Percentiles rank a stretch among this genome's conserved stretches.
phyloP scores from a whole-genome alignment of 176 grass and related monocot species.

The Poa pratensis region DNA sequence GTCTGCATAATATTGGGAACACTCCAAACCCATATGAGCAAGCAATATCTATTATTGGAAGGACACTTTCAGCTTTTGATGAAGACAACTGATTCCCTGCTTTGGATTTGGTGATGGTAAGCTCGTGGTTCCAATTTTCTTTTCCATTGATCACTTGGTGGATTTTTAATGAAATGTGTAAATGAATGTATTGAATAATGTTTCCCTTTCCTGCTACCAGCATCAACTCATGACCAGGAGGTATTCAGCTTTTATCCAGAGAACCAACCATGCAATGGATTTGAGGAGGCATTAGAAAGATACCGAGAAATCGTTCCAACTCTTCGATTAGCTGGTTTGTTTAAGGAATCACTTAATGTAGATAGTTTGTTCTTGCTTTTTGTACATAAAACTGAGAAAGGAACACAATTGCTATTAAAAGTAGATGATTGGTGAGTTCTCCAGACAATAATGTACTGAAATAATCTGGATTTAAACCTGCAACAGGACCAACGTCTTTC shows the following conservation, averaged over 20 bases:
- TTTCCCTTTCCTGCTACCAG: constrained; percentile 53
- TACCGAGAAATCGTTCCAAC: constrained; percentile 91
- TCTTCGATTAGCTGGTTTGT: constrained; percentile 87
- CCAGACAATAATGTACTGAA: neutral
- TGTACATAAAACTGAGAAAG: constrained; percentile 26
- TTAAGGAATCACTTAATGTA: constrained; percentile 6
- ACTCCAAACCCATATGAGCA: constrained; percentile 86
- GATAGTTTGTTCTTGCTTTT: constrained; percentile 27
- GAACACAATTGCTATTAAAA: constrained; percentile 12
- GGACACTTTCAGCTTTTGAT: constrained; percentile 88
- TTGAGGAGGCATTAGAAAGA: constrained; percentile 86
- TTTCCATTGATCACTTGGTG: constrained; percentile 25
- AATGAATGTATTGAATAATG: constrained; percentile 24
- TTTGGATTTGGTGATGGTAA: constrained; percentile 94
- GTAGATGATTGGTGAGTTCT: constrained; percentile 28
- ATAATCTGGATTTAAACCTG: constrained; percentile 42
- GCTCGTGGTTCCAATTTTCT: constrained; percentile 1
- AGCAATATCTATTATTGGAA: constrained; percentile 93
- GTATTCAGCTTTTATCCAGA: constrained; percentile 96
- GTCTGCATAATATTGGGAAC: constrained; percentile 74
- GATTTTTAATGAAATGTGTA: constrained; percentile 26
- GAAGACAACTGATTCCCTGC: constrained; percentile 95
- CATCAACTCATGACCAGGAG: constrained; percentile 93
- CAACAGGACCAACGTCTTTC: constrained; percentile 93
- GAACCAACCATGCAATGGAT: constrained; percentile 74